phyloP scores from a whole-genome alignment of 2,329 filamentous ascomycete genomes.

The Sporothrix protearum region DNA sequence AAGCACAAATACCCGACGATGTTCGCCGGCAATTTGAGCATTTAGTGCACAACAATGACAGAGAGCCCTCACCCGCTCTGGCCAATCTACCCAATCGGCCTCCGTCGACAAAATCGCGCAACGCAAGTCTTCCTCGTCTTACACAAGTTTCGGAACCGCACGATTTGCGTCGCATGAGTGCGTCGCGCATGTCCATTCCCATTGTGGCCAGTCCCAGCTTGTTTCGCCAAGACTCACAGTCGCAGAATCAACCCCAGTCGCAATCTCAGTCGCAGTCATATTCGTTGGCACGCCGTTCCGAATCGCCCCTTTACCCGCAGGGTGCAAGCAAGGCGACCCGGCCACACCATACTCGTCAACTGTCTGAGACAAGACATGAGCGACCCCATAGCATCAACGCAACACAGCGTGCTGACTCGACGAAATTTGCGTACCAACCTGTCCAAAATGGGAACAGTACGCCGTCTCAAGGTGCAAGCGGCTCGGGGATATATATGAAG shows the following conservation, averaged over 20 bases:
- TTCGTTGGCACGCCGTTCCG: too few species aligned
- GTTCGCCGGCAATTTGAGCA: not conserved
- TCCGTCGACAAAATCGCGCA: conserved; percentile 38
- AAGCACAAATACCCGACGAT: not conserved
- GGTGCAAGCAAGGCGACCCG: too few species aligned
- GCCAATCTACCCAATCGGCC: conserved; percentile 28
- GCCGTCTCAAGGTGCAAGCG: too few species aligned
- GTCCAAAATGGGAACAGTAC: too few species aligned
- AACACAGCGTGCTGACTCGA: too few species aligned
- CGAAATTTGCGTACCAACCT: too few species aligned
- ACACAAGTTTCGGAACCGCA: not conserved
- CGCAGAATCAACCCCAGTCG: too few species aligned
- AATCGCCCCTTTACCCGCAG: too few species aligned
- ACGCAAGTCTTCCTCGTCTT: conserved; percentile 28
- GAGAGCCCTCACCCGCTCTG: not conserved
- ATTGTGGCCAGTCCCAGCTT: conserved; percentile 35
- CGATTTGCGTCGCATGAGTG: not conserved
- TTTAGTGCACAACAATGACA: not conserved
- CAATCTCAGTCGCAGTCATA: too few species aligned
- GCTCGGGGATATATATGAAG: not conserved
- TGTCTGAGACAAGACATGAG: too few species aligned
- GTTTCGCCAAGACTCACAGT: not conserved
- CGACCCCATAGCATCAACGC: too few species aligned
- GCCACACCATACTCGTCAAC: too few species aligned
- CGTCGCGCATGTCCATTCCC: conserved; percentile 28